phyloP scores from a whole-genome alignment of 495 filamentous ascomycete genomes.

The Chaetomium tenue region DNA sequence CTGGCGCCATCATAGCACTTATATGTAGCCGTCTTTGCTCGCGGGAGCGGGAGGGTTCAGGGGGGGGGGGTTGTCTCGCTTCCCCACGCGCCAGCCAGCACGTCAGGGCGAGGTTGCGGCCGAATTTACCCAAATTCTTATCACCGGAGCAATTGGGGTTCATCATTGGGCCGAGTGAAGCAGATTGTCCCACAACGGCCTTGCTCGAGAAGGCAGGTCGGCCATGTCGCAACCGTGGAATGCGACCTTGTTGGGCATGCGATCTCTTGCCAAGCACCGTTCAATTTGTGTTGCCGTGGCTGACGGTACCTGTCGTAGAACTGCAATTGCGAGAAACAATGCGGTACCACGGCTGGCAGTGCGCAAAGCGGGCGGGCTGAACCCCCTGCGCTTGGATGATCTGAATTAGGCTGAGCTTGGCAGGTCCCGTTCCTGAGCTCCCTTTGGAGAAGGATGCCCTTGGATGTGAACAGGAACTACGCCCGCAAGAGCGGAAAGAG shows the following conservation, averaged over 20 bases:
- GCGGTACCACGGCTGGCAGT: conserved; percentile 12
- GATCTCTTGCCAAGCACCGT: conserved; percentile 27
- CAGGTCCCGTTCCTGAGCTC: neutral
- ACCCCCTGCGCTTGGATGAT: conserved; percentile 10
- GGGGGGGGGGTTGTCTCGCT: conserved; percentile 5
- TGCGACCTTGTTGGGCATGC: conserved; percentile 28
- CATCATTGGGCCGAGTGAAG: conserved; percentile 27
- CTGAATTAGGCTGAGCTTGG: conserved; percentile 10
- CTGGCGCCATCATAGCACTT: conserved; percentile 22
- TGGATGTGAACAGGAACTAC: no score
- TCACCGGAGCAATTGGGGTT: conserved; percentile 28
- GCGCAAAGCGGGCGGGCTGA: neutral
- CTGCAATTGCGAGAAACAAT: conserved; percentile 13
- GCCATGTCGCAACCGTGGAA: conserved; percentile 31
- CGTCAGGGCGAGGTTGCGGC: conserved; percentile 25
- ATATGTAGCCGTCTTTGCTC: conserved; percentile 12
- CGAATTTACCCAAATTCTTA: conserved; percentile 38
- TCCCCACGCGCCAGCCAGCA: conserved; percentile 13
- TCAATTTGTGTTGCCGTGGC: conserved; percentile 29
- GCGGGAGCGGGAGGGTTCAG: neutral
- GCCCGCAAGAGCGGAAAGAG: no score
- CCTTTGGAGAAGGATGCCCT: neutral
- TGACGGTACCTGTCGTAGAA: conserved; percentile 24
- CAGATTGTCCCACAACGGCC: conserved; percentile 17
- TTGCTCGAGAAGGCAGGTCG: conserved; percentile 36